These are phyloP conservation scores for Magnolia officinalis DNA, from an alignment of 164 flowering plant genomes.

Conservation along the genomic window DNA sequence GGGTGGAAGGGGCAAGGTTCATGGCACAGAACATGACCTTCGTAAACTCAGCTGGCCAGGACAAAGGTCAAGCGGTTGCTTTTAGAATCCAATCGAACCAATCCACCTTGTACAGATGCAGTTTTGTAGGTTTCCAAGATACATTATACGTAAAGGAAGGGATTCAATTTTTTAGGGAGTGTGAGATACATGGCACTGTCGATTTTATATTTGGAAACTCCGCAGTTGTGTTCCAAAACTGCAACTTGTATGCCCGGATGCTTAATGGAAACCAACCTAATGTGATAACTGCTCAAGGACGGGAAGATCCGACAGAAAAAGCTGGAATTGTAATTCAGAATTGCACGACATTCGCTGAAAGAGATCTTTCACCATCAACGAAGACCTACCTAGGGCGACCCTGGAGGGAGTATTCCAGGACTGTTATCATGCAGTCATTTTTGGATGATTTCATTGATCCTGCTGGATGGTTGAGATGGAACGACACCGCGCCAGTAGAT, in stretches of 20 bases:
- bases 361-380: constrained; percentile 26
- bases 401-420: constrained; percentile 19
- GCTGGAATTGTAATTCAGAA: constrained; percentile 52
- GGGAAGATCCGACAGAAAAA: constrained; percentile 40
- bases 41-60: neutral
- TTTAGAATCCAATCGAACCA: constrained; percentile 51
- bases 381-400: constrained; percentile 23
- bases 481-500: constrained; percentile 8
- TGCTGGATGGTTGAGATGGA: constrained; percentile 22
- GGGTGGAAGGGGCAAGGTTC: neutral
- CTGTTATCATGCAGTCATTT: constrained; percentile 10
- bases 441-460: constrained; percentile 18
- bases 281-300: constrained; percentile 43
- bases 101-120: constrained; percentile 51
- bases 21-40: neutral
- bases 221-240: constrained; percentile 52
- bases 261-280: constrained; percentile 34
- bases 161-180: constrained; percentile 58
- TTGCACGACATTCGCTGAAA: constrained; percentile 36
- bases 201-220: constrained; percentile 74
- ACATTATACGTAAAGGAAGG: constrained; percentile 55
- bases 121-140: constrained; percentile 62
- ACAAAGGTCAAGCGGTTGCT: constrained; percentile 55
- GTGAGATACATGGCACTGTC: constrained; percentile 57
- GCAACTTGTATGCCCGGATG: constrained; percentile 49